Percentiles rank a stretch among this genome's conserved stretches.
Conservation (phyloP, 352 stramenopile genomes). For the Pythium myriotylum region DNA sequence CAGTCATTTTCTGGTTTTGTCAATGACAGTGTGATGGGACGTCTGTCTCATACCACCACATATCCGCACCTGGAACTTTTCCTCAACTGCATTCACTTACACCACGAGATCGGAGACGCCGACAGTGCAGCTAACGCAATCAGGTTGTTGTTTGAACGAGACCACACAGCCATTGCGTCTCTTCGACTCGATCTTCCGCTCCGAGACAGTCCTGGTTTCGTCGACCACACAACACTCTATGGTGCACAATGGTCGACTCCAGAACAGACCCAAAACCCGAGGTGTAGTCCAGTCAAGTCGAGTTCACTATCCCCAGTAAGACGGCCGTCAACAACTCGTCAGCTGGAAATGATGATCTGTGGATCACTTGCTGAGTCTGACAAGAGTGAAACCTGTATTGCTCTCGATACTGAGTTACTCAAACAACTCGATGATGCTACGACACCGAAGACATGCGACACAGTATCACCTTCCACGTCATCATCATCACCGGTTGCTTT, state of each 20-base stretch:
- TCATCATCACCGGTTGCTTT: conserved; percentile 5
- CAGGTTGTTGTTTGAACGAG: conserved; percentile 58
- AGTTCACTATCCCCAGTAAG: conserved; percentile 9
- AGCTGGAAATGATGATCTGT: conserved; percentile 36
- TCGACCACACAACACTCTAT: not conserved
- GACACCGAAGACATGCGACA: not conserved
- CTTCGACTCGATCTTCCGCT: conserved; percentile 38
- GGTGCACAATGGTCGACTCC: not conserved
- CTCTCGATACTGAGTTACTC: conserved; percentile 20
- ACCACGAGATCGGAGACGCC: conserved; percentile 38
- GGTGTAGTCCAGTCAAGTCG: conserved; percentile 17
- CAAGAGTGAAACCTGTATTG: not conserved
- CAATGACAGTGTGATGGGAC: conserved; percentile 59
- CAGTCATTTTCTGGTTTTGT: conserved; percentile 67
- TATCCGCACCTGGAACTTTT: conserved; percentile 58
- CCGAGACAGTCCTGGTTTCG: not conserved
- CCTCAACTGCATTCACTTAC: conserved; percentile 61
- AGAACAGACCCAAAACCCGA: conserved; percentile 7
- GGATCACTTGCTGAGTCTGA: conserved; percentile 8
- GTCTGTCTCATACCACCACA: conserved; percentile 33
- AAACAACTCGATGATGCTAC: not conserved
- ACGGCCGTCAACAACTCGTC: conserved; percentile 19
- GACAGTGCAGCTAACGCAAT: conserved; percentile 32
- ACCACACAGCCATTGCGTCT: conserved; percentile 39
- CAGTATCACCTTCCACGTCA: conserved; percentile 10